Percentiles rank a stretch among this genome's conserved stretches.
Evolutionary conservation across 306 rosid genomes (phyloP).

Genomic region (Albizia julibrissin): DNA sequence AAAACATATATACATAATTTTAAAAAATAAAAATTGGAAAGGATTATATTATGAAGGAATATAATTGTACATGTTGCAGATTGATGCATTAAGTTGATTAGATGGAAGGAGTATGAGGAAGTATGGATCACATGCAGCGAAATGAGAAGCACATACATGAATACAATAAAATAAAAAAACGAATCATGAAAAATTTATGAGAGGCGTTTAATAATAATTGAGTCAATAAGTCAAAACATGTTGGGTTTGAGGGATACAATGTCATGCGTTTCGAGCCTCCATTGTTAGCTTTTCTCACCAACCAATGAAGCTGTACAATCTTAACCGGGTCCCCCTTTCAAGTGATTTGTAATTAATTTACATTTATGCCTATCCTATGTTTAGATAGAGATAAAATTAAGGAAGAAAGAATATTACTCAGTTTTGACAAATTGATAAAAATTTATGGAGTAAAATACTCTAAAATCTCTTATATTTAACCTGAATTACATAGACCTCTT

Average conservation of each 20-base stretch:
- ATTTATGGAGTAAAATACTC: no score
- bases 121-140: slow-evolving; percentile 1
- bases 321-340: neutral
- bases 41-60: neutral
- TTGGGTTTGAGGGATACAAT: slow-evolving; percentile 4
- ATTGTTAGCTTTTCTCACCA: neutral
- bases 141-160: slow-evolving; percentile 25
- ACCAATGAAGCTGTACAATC: neutral
- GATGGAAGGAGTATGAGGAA: neutral
- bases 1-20: neutral
- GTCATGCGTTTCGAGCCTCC: slow-evolving; percentile 21
- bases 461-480: no score
- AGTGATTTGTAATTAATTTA: neutral
- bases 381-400: no score
- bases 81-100: neutral
- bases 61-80: neutral
- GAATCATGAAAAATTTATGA: neutral
- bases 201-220: neutral
- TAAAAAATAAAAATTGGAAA: neutral
- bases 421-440: no score
- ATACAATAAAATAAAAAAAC: neutral
- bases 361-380: no score
- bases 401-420: no score
- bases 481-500: no score
- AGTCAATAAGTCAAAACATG: slow-evolving; percentile 25